Conservation (phyloP, 768 basidiomycete genomes). For the Russula virescens region DNA sequence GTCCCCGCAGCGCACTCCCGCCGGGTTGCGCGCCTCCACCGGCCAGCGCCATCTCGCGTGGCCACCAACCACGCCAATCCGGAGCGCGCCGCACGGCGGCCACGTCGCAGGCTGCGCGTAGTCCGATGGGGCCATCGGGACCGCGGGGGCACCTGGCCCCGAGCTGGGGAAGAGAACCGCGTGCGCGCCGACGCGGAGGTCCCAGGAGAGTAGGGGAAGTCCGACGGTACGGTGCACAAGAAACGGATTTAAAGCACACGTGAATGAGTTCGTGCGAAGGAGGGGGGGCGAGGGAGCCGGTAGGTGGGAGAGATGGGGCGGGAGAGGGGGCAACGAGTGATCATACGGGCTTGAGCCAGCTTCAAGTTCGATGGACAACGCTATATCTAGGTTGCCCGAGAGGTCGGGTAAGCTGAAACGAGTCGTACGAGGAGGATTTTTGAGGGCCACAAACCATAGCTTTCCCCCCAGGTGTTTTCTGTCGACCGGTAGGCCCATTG, state of each 20-base stretch:
- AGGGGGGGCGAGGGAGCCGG: conserved; percentile 27
- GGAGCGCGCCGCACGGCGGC: conserved; percentile 54
- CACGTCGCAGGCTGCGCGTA: conserved; percentile 57
- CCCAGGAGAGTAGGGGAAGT: conserved; percentile 44
- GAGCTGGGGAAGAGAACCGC: conserved; percentile 26
- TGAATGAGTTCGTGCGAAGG: conserved; percentile 36
- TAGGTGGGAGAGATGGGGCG: conserved; percentile 33
- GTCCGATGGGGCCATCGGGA: conserved; percentile 24
- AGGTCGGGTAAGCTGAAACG: background rate
- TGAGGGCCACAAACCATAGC: conserved; percentile 20
- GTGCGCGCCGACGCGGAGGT: conserved; percentile 33
- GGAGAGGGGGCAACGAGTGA: conserved; percentile 45
- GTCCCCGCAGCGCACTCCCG: conserved; percentile 47
- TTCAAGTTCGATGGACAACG: background rate
- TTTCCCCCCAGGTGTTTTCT: conserved; percentile 31
- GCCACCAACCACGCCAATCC: conserved; percentile 49
- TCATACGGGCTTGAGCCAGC: conserved; percentile 18
- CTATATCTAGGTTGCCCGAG: background rate
- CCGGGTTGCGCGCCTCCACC: conserved; percentile 41
- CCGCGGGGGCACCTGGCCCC: conserved; percentile 31
- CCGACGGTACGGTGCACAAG: conserved; percentile 41
- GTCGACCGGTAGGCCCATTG: conserved; percentile 47
- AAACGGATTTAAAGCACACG: conserved; percentile 53
- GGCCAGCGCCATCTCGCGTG: conserved; percentile 51
- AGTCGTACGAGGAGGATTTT: background rate